Base-by-base conservation (phyloP, 306 rosid species). In the Canavalia gladiata region DNA sequence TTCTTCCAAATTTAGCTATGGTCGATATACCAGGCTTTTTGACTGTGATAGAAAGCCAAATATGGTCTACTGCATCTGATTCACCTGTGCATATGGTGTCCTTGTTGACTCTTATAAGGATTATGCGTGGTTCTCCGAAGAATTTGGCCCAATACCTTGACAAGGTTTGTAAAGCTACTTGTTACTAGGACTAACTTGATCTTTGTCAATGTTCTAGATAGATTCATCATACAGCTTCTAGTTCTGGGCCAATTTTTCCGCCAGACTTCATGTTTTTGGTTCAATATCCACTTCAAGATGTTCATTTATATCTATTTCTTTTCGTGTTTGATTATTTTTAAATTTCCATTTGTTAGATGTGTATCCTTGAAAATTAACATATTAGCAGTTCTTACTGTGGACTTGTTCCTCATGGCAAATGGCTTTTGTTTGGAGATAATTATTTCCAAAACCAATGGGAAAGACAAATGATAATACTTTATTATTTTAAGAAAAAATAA, bases 21-120 rank as follows among this genome's bases (percentile, higher is more conserved):
- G 95, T 91, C 84, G 99, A 95, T 81, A 79, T 93, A 74, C 87
- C 84, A 31, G 94, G 93, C 25, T 95, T 93, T 88, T 86, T 93
- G 78, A 79, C 88, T 49, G 87, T 90, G 76, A 83, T 93, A 67
- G 99, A 95, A 82, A 93, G 98, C 83, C 98, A 93, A 85, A 89
- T 95, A 72, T 95, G 99, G 99, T 95, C 99, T 76, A 95, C 99
- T 62, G 97, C 99, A 78, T 95, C 98, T 46, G 98, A 93, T 86
- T 95, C 99, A 71, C 94, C 99, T 12, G 96, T 95, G 75, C 98
- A 93, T 85, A 69, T 91, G 82, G 93, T 93, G 69, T 87, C 99
- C 65, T 90, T 95, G 74, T 85, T 88, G 94, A 95, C 99, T 66
- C 90, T 95, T 68, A 88, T 91, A 67, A 93, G 95, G 91, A 89